Percentiles rank a stretch among this genome's conserved stretches.
Evolutionary conservation across 306 rosid species (phyloP).

Genomic region (Canavalia gladiata): DNA sequence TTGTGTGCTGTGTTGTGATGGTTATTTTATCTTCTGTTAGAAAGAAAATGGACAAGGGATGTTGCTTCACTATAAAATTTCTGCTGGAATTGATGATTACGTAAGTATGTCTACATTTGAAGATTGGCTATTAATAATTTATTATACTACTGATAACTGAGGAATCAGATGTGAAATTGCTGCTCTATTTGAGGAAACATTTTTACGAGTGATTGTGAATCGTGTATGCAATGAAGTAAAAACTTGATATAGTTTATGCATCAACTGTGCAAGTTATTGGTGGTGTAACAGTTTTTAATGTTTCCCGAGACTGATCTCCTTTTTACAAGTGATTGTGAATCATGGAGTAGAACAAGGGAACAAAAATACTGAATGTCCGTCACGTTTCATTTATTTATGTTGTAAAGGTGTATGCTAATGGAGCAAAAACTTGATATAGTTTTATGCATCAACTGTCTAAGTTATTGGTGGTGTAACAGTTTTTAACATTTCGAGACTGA

Average conservation of each 20-base stretch:
- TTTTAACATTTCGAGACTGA: constrained; percentile 40
- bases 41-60: constrained; percentile 40
- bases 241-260: constrained; percentile 29
- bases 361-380: constrained; percentile 1
- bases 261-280: constrained; percentile 16
- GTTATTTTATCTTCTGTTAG: constrained; percentile 28
- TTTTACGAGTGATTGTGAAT: constrained; percentile 38
- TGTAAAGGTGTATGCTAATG: constrained; percentile 23
- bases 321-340: constrained; percentile 12
- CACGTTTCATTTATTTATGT: neutral
- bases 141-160: constrained; percentile 5
- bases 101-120: neutral
- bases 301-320: constrained; percentile 32
- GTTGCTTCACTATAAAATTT: constrained; percentile 39
- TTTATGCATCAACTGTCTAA: constrained; percentile 28
- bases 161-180: constrained; percentile 17
- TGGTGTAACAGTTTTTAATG: neutral
- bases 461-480: constrained; percentile 1
- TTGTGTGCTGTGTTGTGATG: neutral
- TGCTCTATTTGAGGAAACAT: constrained; percentile 57
- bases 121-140: constrained; percentile 1
- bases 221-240: neutral
- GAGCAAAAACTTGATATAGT: constrained; percentile 1
- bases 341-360: neutral
- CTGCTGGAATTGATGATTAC: constrained; percentile 16